Conservation (phyloP, 352 stramenopile genomes). For the Globisporangium sylvaticum region DNA sequence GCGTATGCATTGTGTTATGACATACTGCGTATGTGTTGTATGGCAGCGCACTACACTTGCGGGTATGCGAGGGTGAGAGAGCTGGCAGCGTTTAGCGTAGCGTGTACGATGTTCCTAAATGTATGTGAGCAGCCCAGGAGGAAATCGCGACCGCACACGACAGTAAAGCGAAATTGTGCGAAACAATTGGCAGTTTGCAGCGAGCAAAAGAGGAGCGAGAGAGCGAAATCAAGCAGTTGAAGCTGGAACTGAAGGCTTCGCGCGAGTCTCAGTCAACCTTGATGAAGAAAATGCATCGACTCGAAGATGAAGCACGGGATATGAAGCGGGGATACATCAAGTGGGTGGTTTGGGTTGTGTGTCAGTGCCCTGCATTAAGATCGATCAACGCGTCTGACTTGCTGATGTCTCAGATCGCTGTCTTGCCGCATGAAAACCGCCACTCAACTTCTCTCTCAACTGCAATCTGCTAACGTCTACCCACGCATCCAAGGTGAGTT, state of each 20-base stretch:
- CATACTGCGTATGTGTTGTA: background rate
- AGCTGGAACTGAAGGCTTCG: slow-evolving; percentile 39
- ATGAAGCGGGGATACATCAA: slow-evolving; percentile 58
- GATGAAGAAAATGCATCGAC: slow-evolving; percentile 37
- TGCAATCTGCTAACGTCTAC: slow-evolving; percentile 27
- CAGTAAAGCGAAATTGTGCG: slow-evolving; percentile 49
- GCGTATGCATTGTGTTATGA: background rate
- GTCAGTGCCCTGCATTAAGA: background rate
- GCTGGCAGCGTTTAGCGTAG: background rate
- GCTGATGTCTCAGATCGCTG: slow-evolving; percentile 35
- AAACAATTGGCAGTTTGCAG: slow-evolving; percentile 53
- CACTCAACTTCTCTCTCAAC: slow-evolving; percentile 37
- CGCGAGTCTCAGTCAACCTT: slow-evolving; percentile 42
- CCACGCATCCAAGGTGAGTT: slow-evolving; percentile 14
- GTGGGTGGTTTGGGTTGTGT: slow-evolving; percentile 17
- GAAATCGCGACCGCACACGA: slow-evolving; percentile 40
- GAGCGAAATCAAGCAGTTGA: slow-evolving; percentile 40
- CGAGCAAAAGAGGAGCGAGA: slow-evolving; percentile 40
- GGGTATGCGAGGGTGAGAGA: background rate
- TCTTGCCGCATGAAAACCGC: slow-evolving; percentile 53
- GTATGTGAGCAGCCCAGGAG: slow-evolving; percentile 38
- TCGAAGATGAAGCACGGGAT: slow-evolving; percentile 32
- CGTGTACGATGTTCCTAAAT: background rate
- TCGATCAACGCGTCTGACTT: background rate
- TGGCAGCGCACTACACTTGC: background rate